Conservation (phyloP, 1,284 basidiomycete genomes). For the Austroboletus novae-zelandiae region DNA sequence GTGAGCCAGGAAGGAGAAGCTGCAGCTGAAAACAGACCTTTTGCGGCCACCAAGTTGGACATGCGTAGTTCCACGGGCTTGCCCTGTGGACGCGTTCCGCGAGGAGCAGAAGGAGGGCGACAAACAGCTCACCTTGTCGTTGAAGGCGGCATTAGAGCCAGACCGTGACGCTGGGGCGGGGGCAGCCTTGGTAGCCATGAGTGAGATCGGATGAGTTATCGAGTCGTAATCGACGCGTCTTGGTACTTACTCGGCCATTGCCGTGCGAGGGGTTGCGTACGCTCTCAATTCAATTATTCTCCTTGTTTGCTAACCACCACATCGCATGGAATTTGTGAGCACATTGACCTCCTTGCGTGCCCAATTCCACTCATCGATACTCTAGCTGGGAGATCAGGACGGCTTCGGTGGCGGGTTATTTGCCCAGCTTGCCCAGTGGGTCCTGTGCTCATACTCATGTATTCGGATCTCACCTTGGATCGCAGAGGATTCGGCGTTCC, state of each 20-base stretch:
- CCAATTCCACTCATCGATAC: constrained; percentile 13
- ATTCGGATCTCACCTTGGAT: constrained; percentile 11
- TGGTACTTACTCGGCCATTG: constrained; percentile 22
- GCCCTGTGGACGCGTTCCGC: constrained; percentile 52
- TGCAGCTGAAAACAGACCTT: constrained; percentile 55
- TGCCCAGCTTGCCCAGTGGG: constrained; percentile 60
- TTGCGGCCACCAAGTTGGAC: constrained; percentile 95
- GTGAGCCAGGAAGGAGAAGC: constrained; percentile 8
- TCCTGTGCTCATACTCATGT: not conserved
- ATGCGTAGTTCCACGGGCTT: constrained; percentile 92
- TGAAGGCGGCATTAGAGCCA: constrained; percentile 72
- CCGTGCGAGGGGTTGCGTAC: constrained; percentile 33
- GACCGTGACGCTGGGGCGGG: constrained; percentile 36
- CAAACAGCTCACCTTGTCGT: constrained; percentile 64
- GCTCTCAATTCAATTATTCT: constrained; percentile 7
- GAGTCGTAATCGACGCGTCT: constrained; percentile 19
- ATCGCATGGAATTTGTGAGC: constrained; percentile 63
- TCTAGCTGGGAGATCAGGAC: constrained; percentile 52
- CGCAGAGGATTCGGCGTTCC: constrained; percentile 53
- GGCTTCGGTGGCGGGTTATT: constrained; percentile 52
- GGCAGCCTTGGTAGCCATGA: constrained; percentile 42
- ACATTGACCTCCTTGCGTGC: not conserved
- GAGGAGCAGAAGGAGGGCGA: constrained; percentile 4
- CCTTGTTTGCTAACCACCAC: constrained; percentile 22
- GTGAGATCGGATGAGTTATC: constrained; percentile 15